Evolutionary conservation across 305 asterid species (phyloP).

Genomic region (Fraxinus sp.): DNA sequence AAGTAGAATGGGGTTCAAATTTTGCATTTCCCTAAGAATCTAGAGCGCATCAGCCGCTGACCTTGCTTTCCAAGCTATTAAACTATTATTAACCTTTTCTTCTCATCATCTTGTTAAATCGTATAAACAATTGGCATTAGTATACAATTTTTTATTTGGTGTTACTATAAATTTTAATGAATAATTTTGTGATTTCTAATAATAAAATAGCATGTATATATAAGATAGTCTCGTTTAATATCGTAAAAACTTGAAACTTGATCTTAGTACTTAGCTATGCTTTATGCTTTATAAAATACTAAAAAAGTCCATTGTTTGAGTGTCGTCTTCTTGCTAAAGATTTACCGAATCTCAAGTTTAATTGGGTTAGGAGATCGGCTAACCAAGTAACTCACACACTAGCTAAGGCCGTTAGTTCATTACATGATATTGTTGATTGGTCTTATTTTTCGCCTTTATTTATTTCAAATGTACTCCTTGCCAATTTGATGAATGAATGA

Average conservation of each 20-base stretch:
- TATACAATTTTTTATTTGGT: background rate
- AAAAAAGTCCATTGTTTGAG: background rate
- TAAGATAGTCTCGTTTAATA: background rate
- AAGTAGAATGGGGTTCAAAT: background rate
- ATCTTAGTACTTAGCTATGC: background rate
- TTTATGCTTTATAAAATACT: background rate
- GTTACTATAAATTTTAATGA: background rate
- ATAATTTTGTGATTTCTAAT: background rate
- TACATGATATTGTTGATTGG: too few species aligned
- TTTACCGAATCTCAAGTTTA: too few species aligned
- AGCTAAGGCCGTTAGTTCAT: too few species aligned
- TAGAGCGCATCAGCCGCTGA: conserved; percentile 10
- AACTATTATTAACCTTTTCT: conserved; percentile 1
- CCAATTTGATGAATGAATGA: too few species aligned
- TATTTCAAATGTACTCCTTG: too few species aligned
- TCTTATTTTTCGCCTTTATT: too few species aligned
- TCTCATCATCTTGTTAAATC: conserved; percentile 6
- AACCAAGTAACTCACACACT: too few species aligned
- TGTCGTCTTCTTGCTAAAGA: too few species aligned
- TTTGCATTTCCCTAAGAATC: conserved; percentile 3
- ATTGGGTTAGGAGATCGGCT: too few species aligned
- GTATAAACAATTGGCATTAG: background rate
- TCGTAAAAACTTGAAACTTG: background rate
- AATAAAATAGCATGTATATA: background rate
- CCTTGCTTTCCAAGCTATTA: background rate